These are phyloP conservation scores for Coemansia sp. DNA, from an alignment of 192 early-diverging fungal species.

Conservation along the genomic window DNA sequence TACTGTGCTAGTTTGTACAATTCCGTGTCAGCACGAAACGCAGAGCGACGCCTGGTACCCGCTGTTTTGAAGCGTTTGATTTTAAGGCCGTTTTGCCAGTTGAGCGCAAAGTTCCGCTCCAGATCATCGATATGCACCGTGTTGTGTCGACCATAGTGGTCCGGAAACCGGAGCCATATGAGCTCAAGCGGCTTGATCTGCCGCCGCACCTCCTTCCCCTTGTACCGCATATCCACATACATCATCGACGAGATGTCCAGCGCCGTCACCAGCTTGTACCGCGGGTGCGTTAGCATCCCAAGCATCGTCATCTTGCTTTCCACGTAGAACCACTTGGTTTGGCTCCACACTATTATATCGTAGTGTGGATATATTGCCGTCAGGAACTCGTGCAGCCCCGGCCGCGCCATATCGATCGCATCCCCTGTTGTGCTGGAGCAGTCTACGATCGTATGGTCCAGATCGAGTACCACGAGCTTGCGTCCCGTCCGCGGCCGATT, in stretches of 20 bases:
- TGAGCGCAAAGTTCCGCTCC: conserved; percentile 76
- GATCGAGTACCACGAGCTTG: conserved; percentile 71
- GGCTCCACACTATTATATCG: conserved; percentile 79
- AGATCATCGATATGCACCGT: conserved; percentile 77
- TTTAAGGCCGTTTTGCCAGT: conserved; percentile 68
- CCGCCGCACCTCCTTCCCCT: conserved; percentile 60
- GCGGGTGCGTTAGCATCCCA: conserved; percentile 64
- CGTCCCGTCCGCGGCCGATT: conserved; percentile 56
- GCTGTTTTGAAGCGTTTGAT: conserved; percentile 62
- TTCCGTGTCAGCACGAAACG: conserved; percentile 53
- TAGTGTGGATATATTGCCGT: conserved; percentile 68
- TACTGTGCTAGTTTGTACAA: conserved; percentile 64
- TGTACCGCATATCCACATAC: conserved; percentile 58
- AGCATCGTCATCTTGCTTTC: conserved; percentile 77
- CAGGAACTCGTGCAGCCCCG: conserved; percentile 66
- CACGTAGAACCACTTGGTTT: conserved; percentile 71
- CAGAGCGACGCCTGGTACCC: conserved; percentile 36
- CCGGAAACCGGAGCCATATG: conserved; percentile 63
- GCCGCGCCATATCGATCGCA: conserved; percentile 64
- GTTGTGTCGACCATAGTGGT: conserved; percentile 53
- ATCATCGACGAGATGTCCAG: conserved; percentile 76
- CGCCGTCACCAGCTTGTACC: conserved; percentile 70
- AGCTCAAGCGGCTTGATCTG: conserved; percentile 76
- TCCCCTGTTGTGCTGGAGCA: conserved; percentile 65
- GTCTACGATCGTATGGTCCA: conserved; percentile 79